phyloP scores from a whole-genome alignment of 2,329 filamentous ascomycete genomes.

The Parastagonospora nodorum region DNA sequence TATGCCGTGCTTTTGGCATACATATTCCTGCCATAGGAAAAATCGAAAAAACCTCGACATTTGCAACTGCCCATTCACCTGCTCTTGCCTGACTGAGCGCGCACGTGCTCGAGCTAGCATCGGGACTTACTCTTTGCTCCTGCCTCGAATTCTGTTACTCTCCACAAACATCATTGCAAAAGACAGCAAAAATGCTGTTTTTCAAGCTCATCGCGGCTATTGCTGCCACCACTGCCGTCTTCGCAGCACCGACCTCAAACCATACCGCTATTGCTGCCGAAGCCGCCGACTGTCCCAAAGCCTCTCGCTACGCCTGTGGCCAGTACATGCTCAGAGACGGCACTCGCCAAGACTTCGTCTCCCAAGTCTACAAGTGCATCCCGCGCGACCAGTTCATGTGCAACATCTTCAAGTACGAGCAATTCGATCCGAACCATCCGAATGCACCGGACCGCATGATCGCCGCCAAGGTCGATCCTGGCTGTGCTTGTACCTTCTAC shows the following conservation, averaged over 20 bases:
- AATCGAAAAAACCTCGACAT: too few relatives aligned
- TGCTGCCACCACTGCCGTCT: background rate
- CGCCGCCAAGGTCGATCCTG: background rate
- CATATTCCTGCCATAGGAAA: too few relatives aligned
- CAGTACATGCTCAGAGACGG: conserved; percentile 1
- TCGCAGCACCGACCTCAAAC: background rate
- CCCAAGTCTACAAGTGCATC: background rate
- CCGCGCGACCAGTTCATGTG: background rate
- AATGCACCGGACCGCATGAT: background rate
- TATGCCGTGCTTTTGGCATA: too few relatives aligned
- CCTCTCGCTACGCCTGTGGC: background rate
- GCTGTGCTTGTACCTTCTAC: background rate
- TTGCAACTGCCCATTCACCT: too few relatives aligned
- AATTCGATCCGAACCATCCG: background rate
- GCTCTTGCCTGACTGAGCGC: too few relatives aligned
- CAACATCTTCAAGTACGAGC: background rate
- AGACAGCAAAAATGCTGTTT: background rate
- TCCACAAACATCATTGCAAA: background rate
- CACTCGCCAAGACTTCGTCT: background rate
- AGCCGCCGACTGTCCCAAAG: background rate
- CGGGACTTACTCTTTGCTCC: too few relatives aligned
- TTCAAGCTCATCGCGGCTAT: background rate
- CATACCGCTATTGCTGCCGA: background rate
- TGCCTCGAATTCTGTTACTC: too few relatives aligned
- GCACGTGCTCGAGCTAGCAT: background rate